These are phyloP conservation scores for Psidium guajava DNA, from an alignment of 345 rosid genomes.

Conservation along the genomic window DNA sequence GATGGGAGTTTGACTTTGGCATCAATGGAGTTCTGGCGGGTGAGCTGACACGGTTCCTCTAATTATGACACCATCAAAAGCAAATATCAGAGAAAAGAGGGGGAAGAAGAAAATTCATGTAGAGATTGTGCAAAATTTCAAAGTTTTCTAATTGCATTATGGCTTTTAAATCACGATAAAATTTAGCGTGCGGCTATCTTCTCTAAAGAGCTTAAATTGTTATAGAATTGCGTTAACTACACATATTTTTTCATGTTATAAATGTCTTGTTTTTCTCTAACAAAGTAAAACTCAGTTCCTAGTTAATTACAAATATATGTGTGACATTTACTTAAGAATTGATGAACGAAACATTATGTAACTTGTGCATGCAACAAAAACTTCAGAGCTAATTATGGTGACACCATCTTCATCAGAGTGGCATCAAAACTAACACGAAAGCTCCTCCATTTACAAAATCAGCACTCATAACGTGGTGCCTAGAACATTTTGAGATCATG, in stretches of 20 bases:
- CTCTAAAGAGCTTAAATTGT: neutral
- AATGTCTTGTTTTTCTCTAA: neutral
- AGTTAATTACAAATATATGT: neutral
- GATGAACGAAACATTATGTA: neutral
- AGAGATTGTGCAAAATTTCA: neutral
- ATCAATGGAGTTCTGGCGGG: neutral
- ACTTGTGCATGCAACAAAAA: neutral
- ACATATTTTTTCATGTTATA: neutral
- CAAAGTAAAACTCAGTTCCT: neutral
- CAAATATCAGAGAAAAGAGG: neutral
- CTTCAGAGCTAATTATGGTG: neutral
- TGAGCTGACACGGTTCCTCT: neutral
- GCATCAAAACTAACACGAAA: neutral
- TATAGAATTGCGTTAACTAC: neutral
- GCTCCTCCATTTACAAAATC: neutral
- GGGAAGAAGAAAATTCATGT: neutral
- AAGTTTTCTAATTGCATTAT: neutral
- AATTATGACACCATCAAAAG: neutral
- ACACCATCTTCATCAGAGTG: neutral
- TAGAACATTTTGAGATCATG: neutral
- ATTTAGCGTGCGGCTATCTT: neutral
- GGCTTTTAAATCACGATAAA: neutral
- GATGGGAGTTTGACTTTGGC: neutral
- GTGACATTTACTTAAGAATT: neutral
- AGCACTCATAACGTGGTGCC: neutral